Percentiles rank a stretch among this genome's conserved stretches.
phyloP scores from a whole-genome alignment of 2,329 filamentous ascomycete genomes.

The Pezicula rhizophila region DNA sequence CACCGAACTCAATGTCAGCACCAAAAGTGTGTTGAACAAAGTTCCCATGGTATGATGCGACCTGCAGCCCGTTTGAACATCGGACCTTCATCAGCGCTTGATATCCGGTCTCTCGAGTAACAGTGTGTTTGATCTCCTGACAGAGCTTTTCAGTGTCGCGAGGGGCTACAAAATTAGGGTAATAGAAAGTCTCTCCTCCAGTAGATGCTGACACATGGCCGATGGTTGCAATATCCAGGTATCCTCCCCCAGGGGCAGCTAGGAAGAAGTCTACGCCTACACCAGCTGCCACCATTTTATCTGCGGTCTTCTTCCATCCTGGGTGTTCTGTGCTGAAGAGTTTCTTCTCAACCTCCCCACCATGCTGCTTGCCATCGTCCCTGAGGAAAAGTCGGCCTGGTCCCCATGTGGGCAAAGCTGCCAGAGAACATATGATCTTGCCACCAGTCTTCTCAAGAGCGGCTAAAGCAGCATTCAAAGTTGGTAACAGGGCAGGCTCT shows the following conservation, averaged over 20 bases:
- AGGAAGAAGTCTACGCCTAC: conserved; percentile 93
- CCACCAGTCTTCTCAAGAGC: conserved; percentile 83
- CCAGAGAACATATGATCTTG: conserved; percentile 83
- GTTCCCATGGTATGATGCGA: conserved; percentile 91
- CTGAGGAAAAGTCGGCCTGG: conserved; percentile 79
- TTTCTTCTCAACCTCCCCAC: conserved; percentile 86
- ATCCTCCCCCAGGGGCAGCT: conserved; percentile 81
- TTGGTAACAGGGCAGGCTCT: conserved; percentile 80
- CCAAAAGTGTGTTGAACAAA: conserved; percentile 95
- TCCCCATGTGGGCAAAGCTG: conserved; percentile 85
- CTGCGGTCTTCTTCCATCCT: conserved; percentile 77
- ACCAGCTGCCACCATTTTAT: conserved; percentile 81
- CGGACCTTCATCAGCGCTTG: conserved; percentile 97
- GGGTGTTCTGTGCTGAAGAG: conserved; percentile 86
- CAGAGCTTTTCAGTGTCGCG: conserved; percentile 80
- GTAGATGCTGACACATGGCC: conserved; percentile 81
- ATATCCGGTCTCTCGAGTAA: conserved; percentile 87
- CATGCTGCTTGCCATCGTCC: conserved; percentile 80
- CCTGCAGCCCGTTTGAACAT: conserved; percentile 92
- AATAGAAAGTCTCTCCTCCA: conserved; percentile 95
- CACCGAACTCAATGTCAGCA: conserved; percentile 88
- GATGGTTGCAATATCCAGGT: conserved; percentile 88
- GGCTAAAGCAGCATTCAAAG: conserved; percentile 76
- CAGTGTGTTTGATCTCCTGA: conserved; percentile 77
- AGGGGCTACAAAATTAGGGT: conserved; percentile 88